Percentiles rank a stretch among this genome's conserved stretches.
phyloP scores from a whole-genome alignment of 352 stramenopile genomes.

The Globisporangium sylvaticum region DNA sequence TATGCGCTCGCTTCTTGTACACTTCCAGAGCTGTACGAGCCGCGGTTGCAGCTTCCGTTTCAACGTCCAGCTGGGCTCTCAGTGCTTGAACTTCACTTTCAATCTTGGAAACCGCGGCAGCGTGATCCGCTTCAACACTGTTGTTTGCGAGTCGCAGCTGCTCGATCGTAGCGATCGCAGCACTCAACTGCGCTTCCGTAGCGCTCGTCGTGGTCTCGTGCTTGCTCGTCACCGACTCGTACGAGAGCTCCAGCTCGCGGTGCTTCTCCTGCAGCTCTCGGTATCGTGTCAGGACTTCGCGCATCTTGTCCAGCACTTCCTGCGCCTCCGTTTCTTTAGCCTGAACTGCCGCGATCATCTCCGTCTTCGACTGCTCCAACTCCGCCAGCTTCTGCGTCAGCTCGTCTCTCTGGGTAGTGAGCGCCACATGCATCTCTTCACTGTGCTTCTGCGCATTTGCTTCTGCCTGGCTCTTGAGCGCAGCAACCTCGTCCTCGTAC shows the following conservation, averaged over 20 bases:
- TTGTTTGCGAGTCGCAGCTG: constrained; percentile 24
- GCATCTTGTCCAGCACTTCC: constrained; percentile 25
- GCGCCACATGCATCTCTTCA: constrained; percentile 15
- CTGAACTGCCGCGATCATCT: constrained; percentile 19
- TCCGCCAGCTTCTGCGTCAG: constrained; percentile 19
- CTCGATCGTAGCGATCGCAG: constrained; percentile 31
- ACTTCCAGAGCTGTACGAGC: constrained; percentile 57
- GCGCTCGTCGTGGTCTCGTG: constrained; percentile 4
- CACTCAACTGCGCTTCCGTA: constrained; percentile 20
- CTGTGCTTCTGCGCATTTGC: constrained; percentile 22
- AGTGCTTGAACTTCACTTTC: constrained; percentile 26
- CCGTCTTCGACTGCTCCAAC: constrained; percentile 21
- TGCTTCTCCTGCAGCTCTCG: constrained; percentile 28
- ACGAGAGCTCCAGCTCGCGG: constrained; percentile 11
- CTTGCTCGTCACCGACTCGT: constrained; percentile 3
- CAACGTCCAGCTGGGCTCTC: constrained; percentile 33
- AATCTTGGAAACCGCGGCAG: constrained; percentile 20
- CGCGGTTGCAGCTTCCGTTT: constrained; percentile 47
- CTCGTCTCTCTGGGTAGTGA: constrained; percentile 16
- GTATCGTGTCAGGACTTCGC: constrained; percentile 24
- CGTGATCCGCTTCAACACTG: constrained; percentile 17
- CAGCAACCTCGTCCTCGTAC: constrained; percentile 27
- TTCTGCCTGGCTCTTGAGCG: constrained; percentile 17
- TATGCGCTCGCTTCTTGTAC: constrained; percentile 79
- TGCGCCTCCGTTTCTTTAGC: constrained; percentile 25